Evolutionary conservation across 2,329 filamentous ascomycete genomes (phyloP).

Genomic region (Trichoderma koningiopsis): DNA sequence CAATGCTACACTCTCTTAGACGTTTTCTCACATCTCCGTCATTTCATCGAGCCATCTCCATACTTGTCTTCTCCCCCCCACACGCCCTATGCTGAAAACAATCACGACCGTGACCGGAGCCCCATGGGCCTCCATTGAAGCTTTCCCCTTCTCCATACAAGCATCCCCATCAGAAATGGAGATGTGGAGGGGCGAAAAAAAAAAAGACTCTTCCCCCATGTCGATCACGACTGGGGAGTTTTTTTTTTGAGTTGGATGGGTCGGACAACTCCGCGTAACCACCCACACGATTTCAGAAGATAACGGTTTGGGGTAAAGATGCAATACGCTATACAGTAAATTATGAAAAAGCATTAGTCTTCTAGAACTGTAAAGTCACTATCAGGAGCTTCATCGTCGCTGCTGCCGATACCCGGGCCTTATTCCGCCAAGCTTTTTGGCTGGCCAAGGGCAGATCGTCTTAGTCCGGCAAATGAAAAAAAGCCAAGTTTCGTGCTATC

Average conservation of each 20-base stretch:
- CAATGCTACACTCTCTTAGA: background rate
- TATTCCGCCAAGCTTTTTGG: background rate
- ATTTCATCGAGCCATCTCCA: background rate
- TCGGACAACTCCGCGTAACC: constrained; percentile 15
- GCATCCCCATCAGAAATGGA: constrained; percentile 18
- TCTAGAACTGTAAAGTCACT: background rate
- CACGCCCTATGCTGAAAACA: background rate
- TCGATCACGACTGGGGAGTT: background rate
- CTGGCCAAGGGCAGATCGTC: background rate
- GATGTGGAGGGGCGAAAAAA: constrained; percentile 10
- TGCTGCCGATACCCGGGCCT: background rate
- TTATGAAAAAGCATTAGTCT: background rate
- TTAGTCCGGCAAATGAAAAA: background rate
- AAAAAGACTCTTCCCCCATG: constrained; percentile 4
- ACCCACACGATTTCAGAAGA: constrained; percentile 2
- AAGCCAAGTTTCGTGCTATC: background rate
- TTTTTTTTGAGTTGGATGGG: background rate
- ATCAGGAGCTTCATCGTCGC: background rate
- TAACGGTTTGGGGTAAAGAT: background rate
- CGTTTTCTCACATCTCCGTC: background rate
- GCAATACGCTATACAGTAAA: background rate
- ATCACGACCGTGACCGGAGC: constrained; percentile 8
- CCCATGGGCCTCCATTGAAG: constrained; percentile 15
- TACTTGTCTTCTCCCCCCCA: background rate
- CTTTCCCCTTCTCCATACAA: background rate